Percentiles rank a stretch among this genome's conserved stretches.
phyloP scores from a whole-genome alignment of 2,329 filamentous ascomycete species.

The Diplodia sapinea region DNA sequence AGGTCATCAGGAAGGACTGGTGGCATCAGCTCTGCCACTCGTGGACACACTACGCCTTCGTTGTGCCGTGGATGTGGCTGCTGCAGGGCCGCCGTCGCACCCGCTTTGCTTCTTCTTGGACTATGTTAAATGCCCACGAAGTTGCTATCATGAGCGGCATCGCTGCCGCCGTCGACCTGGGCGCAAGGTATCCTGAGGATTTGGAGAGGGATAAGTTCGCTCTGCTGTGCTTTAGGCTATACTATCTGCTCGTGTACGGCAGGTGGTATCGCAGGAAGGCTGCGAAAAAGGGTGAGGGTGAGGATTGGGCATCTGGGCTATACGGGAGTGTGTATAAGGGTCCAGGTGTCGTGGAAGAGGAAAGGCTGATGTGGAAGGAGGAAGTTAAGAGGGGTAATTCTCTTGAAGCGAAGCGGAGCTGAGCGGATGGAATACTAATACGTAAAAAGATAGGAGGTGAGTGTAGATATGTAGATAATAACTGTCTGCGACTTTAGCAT shows the following conservation, averaged over 20 bases:
- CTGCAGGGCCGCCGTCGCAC: constrained; percentile 70
- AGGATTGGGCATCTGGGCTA: constrained; percentile 62
- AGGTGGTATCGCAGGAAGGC: constrained; percentile 62
- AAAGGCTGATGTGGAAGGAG: constrained; percentile 62
- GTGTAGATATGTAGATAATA: not conserved
- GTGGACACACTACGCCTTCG: constrained; percentile 67
- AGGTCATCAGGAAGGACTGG: constrained; percentile 69
- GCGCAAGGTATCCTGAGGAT: constrained; percentile 67
- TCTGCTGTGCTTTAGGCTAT: constrained; percentile 65
- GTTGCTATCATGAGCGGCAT: constrained; percentile 74
- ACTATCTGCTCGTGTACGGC: constrained; percentile 66
- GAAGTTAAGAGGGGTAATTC: constrained; percentile 39
- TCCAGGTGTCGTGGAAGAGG: constrained; percentile 60
- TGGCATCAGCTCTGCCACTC: constrained; percentile 71
- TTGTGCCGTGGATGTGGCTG: constrained; percentile 75
- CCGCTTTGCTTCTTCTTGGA: constrained; percentile 70
- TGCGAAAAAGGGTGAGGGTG: constrained; percentile 56
- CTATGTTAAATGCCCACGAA: constrained; percentile 72
- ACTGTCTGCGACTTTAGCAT: not conserved
- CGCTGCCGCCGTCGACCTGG: constrained; percentile 71
- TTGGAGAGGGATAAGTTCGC: constrained; percentile 68
- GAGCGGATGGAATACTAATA: not conserved
- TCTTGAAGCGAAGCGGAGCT: not conserved
- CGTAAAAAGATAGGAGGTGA: not conserved
- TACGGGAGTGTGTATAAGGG: constrained; percentile 67